These are phyloP conservation scores for Thielaviopsis ethacetica DNA, from an alignment of 2,329 filamentous ascomycete genomes.

Conservation along the genomic window DNA sequence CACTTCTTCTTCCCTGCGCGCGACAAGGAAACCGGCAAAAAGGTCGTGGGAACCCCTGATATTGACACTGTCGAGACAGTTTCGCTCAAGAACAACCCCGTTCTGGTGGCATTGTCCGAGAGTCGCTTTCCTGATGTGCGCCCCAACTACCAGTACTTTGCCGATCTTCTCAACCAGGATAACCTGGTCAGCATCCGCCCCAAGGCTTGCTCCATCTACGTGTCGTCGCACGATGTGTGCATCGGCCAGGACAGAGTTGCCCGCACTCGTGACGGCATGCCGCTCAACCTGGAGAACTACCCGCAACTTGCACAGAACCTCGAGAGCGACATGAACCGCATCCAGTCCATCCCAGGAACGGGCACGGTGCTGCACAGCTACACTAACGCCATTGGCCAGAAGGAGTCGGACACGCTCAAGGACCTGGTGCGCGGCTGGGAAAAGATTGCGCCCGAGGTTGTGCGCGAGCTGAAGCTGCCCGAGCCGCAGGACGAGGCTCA, in stretches of 20 bases:
- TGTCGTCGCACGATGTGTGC: slow-evolving; percentile 34
- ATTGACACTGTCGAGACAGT: slow-evolving; percentile 22
- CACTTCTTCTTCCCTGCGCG: slow-evolving; percentile 44
- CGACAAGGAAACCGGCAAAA: slow-evolving; percentile 34
- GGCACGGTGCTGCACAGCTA: slow-evolving; percentile 41
- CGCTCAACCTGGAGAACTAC: slow-evolving; percentile 31
- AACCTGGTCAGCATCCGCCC: slow-evolving; percentile 36
- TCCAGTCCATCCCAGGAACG: slow-evolving; percentile 29
- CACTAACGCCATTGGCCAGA: slow-evolving; percentile 35
- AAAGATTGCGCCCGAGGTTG: slow-evolving; percentile 38
- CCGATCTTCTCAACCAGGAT: slow-evolving; percentile 37
- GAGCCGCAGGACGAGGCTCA: slow-evolving; percentile 30
- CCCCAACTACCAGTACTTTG: slow-evolving; percentile 47
- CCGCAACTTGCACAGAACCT: slow-evolving; percentile 40
- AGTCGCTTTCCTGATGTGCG: slow-evolving; percentile 39
- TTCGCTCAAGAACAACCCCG: slow-evolving; percentile 48
- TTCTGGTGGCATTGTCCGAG: slow-evolving; percentile 44
- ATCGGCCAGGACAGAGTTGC: slow-evolving; percentile 31
- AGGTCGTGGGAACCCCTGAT: slow-evolving; percentile 18
- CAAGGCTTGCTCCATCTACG: slow-evolving; percentile 42
- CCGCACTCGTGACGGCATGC: slow-evolving; percentile 26
- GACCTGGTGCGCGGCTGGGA: slow-evolving; percentile 40
- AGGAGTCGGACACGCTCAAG: slow-evolving; percentile 38
- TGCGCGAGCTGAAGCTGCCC: slow-evolving; percentile 32
- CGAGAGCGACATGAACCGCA: slow-evolving; percentile 33